Conservation (phyloP, 78 protist genomes). For the Guillardia theta region DNA sequence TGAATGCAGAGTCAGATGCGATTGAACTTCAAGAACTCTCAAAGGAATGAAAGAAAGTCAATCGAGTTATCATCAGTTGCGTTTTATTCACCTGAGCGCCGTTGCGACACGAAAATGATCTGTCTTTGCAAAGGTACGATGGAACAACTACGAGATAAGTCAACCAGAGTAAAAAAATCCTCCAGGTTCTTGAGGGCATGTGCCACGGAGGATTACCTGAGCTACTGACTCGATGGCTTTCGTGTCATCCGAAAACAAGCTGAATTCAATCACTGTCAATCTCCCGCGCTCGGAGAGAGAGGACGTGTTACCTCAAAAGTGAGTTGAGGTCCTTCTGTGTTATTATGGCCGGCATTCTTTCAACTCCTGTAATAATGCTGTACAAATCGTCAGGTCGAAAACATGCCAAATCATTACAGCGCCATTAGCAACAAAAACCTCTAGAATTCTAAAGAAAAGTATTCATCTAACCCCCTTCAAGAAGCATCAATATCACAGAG, state of each 20-base stretch:
- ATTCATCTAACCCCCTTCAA: too few species aligned
- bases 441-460: too few species aligned
- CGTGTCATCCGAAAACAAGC: not conserved
- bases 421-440: too few species aligned
- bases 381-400: too few species aligned
- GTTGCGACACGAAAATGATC: slow-evolving; percentile 44
- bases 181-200: not conserved
- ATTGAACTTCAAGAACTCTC: too few species aligned
- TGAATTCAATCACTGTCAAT: too few species aligned
- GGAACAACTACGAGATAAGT: not conserved
- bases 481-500: too few species aligned
- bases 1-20: too few species aligned
- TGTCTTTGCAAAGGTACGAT: not conserved
- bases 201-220: not conserved
- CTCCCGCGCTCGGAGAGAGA: too few species aligned
- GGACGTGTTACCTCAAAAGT: not conserved
- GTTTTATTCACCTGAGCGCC: slow-evolving; percentile 21
- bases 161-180: not conserved
- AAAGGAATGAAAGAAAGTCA: too few species aligned
- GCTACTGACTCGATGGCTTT: not conserved
- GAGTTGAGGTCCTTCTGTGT: not conserved
- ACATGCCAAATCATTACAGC: too few species aligned
- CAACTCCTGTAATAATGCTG: not conserved
- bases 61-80: too few species aligned
- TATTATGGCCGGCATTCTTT: not conserved